A percentile compares a stretch with the other conserved stretches of the same genome.
phyloP scores from a whole-genome alignment of 352 stramenopile genomes.

The Stephanocyclus meneghinianus region DNA sequence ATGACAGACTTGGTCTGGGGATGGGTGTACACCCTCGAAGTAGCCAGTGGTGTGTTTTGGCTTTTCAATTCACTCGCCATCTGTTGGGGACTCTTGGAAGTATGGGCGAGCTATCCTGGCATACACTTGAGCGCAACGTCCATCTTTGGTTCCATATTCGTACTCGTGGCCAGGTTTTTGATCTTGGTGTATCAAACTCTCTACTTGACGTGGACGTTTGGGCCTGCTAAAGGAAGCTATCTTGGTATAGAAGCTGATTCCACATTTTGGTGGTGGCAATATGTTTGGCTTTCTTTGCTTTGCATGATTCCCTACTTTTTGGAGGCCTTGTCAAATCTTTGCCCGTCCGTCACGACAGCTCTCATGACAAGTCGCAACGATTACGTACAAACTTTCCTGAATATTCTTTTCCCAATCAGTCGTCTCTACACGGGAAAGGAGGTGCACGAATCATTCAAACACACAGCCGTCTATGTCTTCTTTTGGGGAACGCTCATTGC shows the following conservation, averaged over 20 bases:
- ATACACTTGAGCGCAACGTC: conserved; percentile 83
- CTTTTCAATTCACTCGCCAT: conserved; percentile 89
- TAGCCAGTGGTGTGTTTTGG: conserved; percentile 90
- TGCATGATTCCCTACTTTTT: conserved; percentile 84
- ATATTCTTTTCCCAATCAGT: conserved; percentile 85
- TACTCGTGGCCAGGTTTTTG: conserved; percentile 88
- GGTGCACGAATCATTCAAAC: conserved; percentile 90
- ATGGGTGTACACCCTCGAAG: conserved; percentile 84
- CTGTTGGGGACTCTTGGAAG: conserved; percentile 90
- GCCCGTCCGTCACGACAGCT: conserved; percentile 74
- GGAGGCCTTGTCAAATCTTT: conserved; percentile 83
- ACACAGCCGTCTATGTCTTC: conserved; percentile 89
- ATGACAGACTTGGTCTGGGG: conserved; percentile 87
- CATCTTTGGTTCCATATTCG: conserved; percentile 85
- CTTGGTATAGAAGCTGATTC: conserved; percentile 75
- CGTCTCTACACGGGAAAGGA: conserved; percentile 93
- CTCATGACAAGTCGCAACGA: conserved; percentile 85
- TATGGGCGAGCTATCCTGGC: conserved; percentile 86
- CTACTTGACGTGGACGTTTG: conserved; percentile 87
- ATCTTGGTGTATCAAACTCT: conserved; percentile 92
- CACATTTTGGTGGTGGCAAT: conserved; percentile 89
- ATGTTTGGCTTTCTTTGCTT: conserved; percentile 86
- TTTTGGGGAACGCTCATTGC: conserved; percentile 93
- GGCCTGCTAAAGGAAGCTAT: conserved; percentile 58
- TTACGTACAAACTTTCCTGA: conserved; percentile 86